Conservation (phyloP, 768 basidiomycete species). For the Termitomyces heimii region DNA sequence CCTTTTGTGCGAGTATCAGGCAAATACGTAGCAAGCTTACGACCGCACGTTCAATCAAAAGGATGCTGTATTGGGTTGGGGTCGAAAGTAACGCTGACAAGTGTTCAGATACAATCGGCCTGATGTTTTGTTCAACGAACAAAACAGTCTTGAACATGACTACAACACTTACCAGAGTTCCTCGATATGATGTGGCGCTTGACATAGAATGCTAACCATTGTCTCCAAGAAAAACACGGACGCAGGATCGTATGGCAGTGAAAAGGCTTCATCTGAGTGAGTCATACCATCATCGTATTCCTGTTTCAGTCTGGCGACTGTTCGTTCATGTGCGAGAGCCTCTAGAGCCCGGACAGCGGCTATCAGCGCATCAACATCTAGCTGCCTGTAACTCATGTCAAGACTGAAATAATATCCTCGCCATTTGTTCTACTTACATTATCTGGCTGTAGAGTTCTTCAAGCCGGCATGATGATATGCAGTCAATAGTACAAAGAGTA, state of each 20-base stretch:
- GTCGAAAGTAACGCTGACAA: slow-evolving; percentile 74
- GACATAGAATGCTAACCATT: slow-evolving; percentile 85
- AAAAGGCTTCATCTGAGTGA: slow-evolving; percentile 36
- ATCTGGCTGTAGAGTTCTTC: slow-evolving; percentile 95
- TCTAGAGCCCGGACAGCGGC: slow-evolving; percentile 85
- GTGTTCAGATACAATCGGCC: slow-evolving; percentile 95
- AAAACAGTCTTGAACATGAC: too few relatives aligned
- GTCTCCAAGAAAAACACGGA: slow-evolving; percentile 92
- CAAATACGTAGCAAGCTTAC: slow-evolving; percentile 85
- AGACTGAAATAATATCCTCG: neutral
- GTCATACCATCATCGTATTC: slow-evolving; percentile 54
- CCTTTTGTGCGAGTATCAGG: slow-evolving; percentile 74
- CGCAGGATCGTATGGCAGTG: slow-evolving; percentile 90
- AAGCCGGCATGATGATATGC: slow-evolving; percentile 86
- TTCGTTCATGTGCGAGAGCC: slow-evolving; percentile 85
- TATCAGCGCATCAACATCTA: slow-evolving; percentile 73
- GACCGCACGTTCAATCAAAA: slow-evolving; percentile 92
- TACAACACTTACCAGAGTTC: slow-evolving; percentile 74
- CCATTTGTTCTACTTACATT: slow-evolving; percentile 47
- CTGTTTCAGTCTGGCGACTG: slow-evolving; percentile 71
- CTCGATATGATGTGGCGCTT: slow-evolving; percentile 71
- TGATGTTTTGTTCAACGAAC: slow-evolving; percentile 25
- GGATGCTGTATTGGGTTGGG: slow-evolving; percentile 76
- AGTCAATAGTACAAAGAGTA: slow-evolving; percentile 92
- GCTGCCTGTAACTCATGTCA: slow-evolving; percentile 42